Evolutionary conservation across 805 yeast genomes (phyloP).

Genomic region (Alloascoidea hylecoeti): DNA sequence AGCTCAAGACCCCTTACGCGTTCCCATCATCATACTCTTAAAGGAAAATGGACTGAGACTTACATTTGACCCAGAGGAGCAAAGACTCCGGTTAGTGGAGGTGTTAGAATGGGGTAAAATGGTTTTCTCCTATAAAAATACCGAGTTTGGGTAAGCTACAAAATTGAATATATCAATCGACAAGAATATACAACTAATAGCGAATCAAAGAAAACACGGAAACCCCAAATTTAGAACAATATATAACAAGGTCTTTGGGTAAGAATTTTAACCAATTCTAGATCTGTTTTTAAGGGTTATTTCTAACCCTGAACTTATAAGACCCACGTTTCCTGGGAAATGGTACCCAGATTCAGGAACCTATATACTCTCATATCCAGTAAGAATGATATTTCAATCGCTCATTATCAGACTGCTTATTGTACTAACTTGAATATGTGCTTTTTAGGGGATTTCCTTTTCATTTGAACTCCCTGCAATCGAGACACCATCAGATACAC

Average conservation of each 20-base stretch:
- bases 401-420: not conserved
- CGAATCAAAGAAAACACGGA: conserved; percentile 3
- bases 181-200: not conserved
- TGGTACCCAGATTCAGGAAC: not conserved
- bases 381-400: not conserved
- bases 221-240: conserved; percentile 23
- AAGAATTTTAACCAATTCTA: not conserved
- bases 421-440: not conserved
- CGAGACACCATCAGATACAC: conserved; percentile 9
- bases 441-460: not conserved
- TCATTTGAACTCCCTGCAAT: not conserved
- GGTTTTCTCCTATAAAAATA: conserved; percentile 9
- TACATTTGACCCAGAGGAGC: conserved; percentile 12
- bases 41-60: conserved; percentile 11
- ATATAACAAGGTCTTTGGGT: conserved; percentile 41
- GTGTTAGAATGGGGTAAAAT: conserved; percentile 10
- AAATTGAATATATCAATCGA: not conserved
- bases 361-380: not conserved
- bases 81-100: conserved; percentile 11
- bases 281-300: not conserved
- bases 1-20: conserved; percentile 5
- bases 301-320: not conserved
- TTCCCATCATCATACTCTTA: conserved; percentile 9
- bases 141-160: conserved; percentile 9
- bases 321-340: not conserved